Conservation (phyloP, 140 eudicot genomes). For the Flaveria floridana region DNA sequence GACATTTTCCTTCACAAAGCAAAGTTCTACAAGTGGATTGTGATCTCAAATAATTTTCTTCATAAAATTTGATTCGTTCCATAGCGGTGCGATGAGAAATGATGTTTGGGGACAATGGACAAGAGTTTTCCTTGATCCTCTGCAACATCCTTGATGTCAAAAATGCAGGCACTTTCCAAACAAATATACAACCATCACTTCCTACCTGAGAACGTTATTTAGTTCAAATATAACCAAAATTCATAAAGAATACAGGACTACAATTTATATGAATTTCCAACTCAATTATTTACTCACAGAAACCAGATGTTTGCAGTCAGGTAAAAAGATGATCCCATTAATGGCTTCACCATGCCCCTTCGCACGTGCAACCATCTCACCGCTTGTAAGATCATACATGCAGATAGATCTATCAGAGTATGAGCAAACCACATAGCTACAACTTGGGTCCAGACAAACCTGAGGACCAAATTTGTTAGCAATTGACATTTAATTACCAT, state of each 20-base stretch:
- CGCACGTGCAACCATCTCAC: conserved; percentile 66
- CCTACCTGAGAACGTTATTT: conserved; percentile 49
- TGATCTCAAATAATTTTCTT: conserved; percentile 36
- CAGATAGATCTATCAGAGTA: conserved; percentile 58
- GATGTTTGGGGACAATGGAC: conserved; percentile 39
- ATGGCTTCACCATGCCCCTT: conserved; percentile 59
- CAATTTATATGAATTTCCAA: neutral
- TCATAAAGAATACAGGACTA: neutral
- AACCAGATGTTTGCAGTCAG: conserved; percentile 71
- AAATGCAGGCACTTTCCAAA: conserved; percentile 62
- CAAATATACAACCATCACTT: conserved; percentile 65
- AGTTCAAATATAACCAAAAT: conserved; percentile 15
- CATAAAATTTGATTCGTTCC: conserved; percentile 30
- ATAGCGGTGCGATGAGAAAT: conserved; percentile 29
- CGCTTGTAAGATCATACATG: conserved; percentile 53
- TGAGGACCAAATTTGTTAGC: conserved; percentile 39
- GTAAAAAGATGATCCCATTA: conserved; percentile 62
- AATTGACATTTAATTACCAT: conserved; percentile 18
- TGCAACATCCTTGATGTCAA: conserved; percentile 52
- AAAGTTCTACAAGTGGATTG: conserved; percentile 21
- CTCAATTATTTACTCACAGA: conserved; percentile 51
- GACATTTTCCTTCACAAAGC: conserved; percentile 33
- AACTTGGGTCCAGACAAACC: conserved; percentile 65
- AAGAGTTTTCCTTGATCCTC: conserved; percentile 36
- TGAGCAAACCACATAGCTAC: conserved; percentile 68